phyloP scores from a whole-genome alignment of 1,284 basidiomycete species.

The Pseudozyma sp. region DNA sequence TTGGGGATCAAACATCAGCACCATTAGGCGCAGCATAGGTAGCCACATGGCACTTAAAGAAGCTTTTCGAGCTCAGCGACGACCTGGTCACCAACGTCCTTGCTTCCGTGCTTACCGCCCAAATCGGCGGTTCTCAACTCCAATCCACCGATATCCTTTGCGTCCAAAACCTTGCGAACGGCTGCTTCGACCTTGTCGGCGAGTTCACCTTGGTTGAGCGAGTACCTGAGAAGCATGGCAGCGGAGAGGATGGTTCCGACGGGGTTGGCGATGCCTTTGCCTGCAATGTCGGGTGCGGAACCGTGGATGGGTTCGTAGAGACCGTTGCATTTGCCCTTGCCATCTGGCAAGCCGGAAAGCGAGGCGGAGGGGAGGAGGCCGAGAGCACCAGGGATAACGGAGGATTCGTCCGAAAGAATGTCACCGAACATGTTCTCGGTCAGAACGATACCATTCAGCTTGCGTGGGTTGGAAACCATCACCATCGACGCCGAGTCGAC shows the following conservation, averaged over 20 bases:
- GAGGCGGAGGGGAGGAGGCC: conserved; percentile 96
- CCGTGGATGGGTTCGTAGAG: conserved; percentile 90
- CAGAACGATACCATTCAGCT: conserved; percentile 86
- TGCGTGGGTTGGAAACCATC: conserved; percentile 89
- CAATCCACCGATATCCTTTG: conserved; percentile 77
- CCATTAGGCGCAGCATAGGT: background rate
- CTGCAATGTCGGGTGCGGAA: conserved; percentile 91
- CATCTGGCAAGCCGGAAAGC: conserved; percentile 87
- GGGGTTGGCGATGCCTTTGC: conserved; percentile 94
- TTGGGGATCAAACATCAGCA: background rate
- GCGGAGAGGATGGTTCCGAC: conserved; percentile 96
- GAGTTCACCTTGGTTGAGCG: conserved; percentile 80
- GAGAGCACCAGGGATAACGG: conserved; percentile 96
- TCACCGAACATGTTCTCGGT: conserved; percentile 69
- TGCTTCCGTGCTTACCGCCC: conserved; percentile 81
- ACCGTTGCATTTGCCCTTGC: conserved; percentile 77
- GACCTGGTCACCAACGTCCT: conserved; percentile 85
- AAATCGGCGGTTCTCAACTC: conserved; percentile 89
- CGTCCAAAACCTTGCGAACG: conserved; percentile 88
- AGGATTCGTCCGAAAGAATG: conserved; percentile 93
- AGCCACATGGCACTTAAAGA: conserved; percentile 65
- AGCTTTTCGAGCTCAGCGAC: conserved; percentile 80
- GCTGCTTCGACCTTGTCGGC: conserved; percentile 88
- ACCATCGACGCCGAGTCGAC: conserved; percentile 98
- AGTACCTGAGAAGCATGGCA: conserved; percentile 94